These are phyloP conservation scores for Solanum sitiens DNA, from an alignment of 257 asterid genomes.

Conservation along the genomic window DNA sequence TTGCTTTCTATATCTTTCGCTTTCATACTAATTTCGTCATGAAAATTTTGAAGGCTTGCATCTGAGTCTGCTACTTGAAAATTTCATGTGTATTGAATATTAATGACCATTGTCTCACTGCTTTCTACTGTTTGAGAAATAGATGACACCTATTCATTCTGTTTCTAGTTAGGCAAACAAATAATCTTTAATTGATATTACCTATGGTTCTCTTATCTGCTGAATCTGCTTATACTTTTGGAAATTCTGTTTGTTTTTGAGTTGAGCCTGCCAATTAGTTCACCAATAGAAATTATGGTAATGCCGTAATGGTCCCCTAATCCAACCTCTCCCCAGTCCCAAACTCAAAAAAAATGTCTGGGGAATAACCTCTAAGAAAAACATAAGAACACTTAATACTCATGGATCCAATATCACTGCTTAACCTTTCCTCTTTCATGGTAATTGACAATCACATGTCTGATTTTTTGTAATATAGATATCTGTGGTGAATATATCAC, in stretches of 20 bases:
- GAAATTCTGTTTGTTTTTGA: not conserved
- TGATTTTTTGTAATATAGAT: not conserved
- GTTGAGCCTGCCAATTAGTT: not conserved
- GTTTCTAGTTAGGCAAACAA: not conserved
- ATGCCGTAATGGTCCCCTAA: not conserved
- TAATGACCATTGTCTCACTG: not conserved
- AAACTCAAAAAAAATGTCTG: not conserved
- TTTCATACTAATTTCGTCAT: constrained; percentile 74
- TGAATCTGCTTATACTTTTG: not conserved
- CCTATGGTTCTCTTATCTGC: not conserved
- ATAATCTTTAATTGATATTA: not conserved
- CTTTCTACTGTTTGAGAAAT: not conserved
- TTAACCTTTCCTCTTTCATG: not conserved
- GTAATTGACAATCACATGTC: not conserved
- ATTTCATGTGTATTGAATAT: not conserved
- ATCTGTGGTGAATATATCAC: not conserved
- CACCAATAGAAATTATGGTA: not conserved
- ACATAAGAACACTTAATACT: not conserved
- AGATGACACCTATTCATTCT: not conserved
- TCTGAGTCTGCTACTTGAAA: not conserved
- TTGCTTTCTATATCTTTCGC: constrained; percentile 40
- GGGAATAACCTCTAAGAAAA: not conserved
- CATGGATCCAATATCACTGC: not conserved
- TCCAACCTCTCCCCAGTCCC: not conserved
- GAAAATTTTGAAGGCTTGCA: constrained; percentile 45